These are phyloP conservation scores for Xylaria sp. DNA, from an alignment of 2,329 filamentous ascomycete species.

Conservation along the genomic window DNA sequence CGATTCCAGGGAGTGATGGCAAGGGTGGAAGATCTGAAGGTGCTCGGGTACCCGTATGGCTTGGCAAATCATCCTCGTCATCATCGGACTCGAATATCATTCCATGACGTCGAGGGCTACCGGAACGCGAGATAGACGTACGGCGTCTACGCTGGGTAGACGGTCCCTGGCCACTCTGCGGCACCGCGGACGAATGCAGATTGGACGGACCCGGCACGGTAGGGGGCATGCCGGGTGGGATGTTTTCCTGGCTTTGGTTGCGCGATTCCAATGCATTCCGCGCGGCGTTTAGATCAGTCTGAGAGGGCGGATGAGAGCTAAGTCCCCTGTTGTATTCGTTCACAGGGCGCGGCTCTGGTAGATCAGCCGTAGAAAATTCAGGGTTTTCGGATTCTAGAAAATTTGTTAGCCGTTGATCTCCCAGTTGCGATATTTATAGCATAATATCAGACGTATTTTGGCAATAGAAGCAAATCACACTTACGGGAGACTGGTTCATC, in stretches of 20 bases:
- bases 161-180: neutral
- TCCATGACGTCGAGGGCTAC: conserved; percentile 7
- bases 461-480: neutral
- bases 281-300: conserved; percentile 17
- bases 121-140: neutral
- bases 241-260: neutral
- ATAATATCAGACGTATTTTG: neutral
- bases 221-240: neutral
- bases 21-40: too few relatives aligned
- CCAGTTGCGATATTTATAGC: neutral
- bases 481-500: neutral
- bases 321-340: conserved; percentile 8
- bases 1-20: neutral
- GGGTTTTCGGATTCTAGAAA: neutral
- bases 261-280: neutral
- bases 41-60: neutral
- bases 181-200: neutral
- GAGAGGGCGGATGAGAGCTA: conserved; percentile 17
- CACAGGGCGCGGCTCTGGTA: neutral
- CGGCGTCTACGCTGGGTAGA: neutral
- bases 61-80: neutral
- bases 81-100: neutral
- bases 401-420: conserved; percentile 13
- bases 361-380: neutral
- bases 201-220: neutral